phyloP scores from a whole-genome alignment of 2,329 filamentous ascomycete genomes.

The Trichoderma citrinoviride region DNA sequence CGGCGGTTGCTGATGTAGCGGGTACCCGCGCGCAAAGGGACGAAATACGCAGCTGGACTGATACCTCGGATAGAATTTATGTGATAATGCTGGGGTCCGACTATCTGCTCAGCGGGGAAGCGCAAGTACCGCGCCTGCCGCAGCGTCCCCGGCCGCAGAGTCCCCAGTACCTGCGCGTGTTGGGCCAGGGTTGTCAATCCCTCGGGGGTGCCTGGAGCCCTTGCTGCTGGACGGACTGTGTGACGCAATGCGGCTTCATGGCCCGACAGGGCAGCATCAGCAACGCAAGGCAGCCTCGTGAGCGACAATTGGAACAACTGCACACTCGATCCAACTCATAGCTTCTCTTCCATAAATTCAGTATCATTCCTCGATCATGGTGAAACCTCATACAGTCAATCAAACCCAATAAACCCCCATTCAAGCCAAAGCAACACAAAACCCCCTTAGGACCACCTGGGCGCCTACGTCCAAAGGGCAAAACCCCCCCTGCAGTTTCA shows the following conservation, averaged over 20 bases:
- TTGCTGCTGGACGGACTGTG: neutral
- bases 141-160: neutral
- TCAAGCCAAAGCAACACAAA: neutral
- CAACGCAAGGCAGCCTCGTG: neutral
- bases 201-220: too few relatives aligned
- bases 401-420: neutral
- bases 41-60: neutral
- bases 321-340: neutral
- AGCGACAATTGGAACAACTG: neutral
- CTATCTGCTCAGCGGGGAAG: neutral
- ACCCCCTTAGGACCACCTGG: conserved; percentile 1
- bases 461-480: neutral
- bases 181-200: too few relatives aligned
- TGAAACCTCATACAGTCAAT: neutral
- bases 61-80: neutral
- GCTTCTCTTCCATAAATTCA: neutral
- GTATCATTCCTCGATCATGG: neutral
- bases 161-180: neutral
- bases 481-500: conserved; percentile 13
- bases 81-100: neutral
- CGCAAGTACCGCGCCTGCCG: neutral
- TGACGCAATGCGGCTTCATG: conserved; percentile 17
- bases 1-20: neutral
- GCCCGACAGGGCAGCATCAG: too few relatives aligned
- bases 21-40: neutral